Evolutionary conservation across 1,139 yeast genomes (phyloP), one percentile per base, ranked within the genome.

Genomic region (Candida glucosophila): DNA sequence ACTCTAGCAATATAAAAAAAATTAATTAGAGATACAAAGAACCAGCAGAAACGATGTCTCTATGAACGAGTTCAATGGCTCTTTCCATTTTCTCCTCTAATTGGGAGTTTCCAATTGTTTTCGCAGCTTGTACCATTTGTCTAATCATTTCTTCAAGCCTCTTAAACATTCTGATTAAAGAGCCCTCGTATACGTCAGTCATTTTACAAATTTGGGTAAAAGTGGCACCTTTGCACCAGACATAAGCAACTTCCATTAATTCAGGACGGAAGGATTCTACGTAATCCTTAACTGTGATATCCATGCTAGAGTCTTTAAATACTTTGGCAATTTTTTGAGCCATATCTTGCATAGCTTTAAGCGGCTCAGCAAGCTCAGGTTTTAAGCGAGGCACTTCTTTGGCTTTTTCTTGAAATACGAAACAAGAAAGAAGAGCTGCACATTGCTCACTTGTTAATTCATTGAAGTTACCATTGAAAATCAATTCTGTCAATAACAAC

Each of bases 171-270:
- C 98, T 74, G 37, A 92, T 88, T 49, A 92, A 68, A 16, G 94
- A 80, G 22, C 99, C 99, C 60, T 92, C 98, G 43, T 88, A 92
- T 23, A 92, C 97, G 49, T 90, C 98, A 0, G 98, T 90, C 96
- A 90, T 85, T 54, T 88, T 88, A 60, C 97, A 90, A 35, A 90
- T 88, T 49, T 88, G 96, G 0, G 96, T 88, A 54, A 92, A 92
- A 0, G 90, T 63, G 4, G 95, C 95, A 15, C 97, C 97, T 47
- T 80, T 79, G 49, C 96, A 83, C 99, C 99, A 92, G 23, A 92
- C 85, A 53, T 59, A 85, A 1, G 92, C 95, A 26, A 90, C 97
- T 49, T 86, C 97, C 97, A 92, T 88, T 37, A 92, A 65, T 47
- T 90, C 95, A 14, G 86, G 78, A 51, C 94, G 75, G 62, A 90